A percentile compares a stretch with the other conserved stretches of the same genome.
These are phyloP conservation scores for Picea sitchensis DNA, from an alignment of 75 land plant genomes.

Conservation along the genomic window DNA sequence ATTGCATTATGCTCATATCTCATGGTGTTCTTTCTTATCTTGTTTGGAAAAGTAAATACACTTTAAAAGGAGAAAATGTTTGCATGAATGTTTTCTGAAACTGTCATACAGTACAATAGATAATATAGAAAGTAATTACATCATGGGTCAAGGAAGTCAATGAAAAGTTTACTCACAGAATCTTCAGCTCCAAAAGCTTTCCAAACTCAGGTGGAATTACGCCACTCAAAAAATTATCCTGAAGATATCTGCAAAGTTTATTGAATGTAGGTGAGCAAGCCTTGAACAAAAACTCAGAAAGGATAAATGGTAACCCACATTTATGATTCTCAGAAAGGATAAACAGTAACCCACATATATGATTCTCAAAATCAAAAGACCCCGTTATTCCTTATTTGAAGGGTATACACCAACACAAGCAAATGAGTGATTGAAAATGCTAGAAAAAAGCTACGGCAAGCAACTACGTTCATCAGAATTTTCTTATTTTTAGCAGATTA, in stretches of 20 bases:
- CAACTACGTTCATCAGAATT: no score
- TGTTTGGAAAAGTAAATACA: neutral
- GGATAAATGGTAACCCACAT: no score
- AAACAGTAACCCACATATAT: no score
- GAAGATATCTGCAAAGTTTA: conserved; percentile 55
- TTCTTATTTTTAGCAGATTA: no score
- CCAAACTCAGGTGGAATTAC: conserved; percentile 71
- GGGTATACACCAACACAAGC: no score
- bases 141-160: neutral
- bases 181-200: conserved; percentile 43
- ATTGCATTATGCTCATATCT: conserved; percentile 2
- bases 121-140: neutral
- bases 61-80: neutral
- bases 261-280: no score
- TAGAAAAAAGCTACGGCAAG: no score
- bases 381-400: no score
- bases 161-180: conserved; percentile 43
- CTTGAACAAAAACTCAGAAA: no score
- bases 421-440: no score
- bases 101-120: neutral
- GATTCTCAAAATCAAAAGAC: no score
- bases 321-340: no score
- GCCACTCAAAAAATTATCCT: conserved; percentile 73
- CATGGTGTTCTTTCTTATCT: neutral
- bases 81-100: neutral